Base-by-base conservation (phyloP, 768 basidiomycete genomes). In the Tephrocybe sp. region DNA sequence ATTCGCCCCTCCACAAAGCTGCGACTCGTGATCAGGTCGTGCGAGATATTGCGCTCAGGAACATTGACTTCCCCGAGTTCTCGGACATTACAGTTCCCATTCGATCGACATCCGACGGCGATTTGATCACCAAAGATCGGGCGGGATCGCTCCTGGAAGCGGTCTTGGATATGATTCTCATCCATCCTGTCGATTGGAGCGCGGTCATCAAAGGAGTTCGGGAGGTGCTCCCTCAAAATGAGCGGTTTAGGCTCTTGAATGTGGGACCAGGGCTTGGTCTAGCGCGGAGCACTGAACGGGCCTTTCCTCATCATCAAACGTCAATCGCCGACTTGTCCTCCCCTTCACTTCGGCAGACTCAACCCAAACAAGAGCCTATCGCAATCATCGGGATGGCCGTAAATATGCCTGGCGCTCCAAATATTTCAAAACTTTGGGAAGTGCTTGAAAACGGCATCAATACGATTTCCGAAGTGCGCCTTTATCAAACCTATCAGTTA, bases 321-420 rank as follows among this genome's bases (percentile, higher is more conserved):
- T 42, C 53, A 1, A 45, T 56, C 22, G 48, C 63, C 39, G 62
- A 73, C 48, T 47, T 63, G 19, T 59, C 63, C 30, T 45, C 54
- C 20, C 33, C 13, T 13, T n/a, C 41, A 16, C 44, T 30, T 45
- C 49, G 46, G 9, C 39, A 48, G 26, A 20, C 45, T 44, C 50
- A 40, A 19, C 53, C 62, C 6, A 69, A 69, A 35, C 73, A 75
- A 54, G 74, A 80, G 40, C 76, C 81, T 3, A 79, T 89, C 42
- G 88, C 87, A 0, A 79, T 89, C 49, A 69, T 88, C 42, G 88
- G 87, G 8, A 87, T 88, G 84, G 82, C 85, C 1, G 72, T 81
- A 36, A 78, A 74, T 43, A 68, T 77, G 68, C 77, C 77, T n/a
- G 80, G 84, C 2, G 84, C 85, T 2, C 56, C 66, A 1, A 71